A percentile compares a stretch with the other conserved stretches of the same genome.
Conservation (phyloP, 2,329 filamentous ascomycete genomes). For the Capronia americana region DNA sequence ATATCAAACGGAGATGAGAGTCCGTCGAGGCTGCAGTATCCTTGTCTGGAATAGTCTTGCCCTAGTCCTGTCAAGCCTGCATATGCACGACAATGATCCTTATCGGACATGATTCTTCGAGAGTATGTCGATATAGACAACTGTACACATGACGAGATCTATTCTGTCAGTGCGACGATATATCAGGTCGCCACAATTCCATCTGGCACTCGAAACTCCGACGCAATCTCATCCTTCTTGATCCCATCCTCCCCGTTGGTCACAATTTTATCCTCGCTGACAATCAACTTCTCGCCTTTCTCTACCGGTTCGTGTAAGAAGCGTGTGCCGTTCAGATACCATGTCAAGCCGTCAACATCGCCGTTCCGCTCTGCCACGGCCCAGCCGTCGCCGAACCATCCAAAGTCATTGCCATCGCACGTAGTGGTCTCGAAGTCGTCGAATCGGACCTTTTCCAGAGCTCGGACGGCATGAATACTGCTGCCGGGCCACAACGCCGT, state of each 20-base stretch:
- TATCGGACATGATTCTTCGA: not conserved
- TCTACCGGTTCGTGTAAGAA: conserved; percentile 32
- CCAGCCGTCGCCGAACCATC: conserved; percentile 59
- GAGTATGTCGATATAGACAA: not conserved
- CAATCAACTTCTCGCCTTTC: conserved; percentile 26
- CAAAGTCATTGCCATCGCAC: conserved; percentile 52
- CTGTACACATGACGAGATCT: not conserved
- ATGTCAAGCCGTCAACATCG: conserved; percentile 34
- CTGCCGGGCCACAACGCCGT: conserved; percentile 54
- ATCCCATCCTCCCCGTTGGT: conserved; percentile 19
- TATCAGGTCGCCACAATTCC: conserved; percentile 28
- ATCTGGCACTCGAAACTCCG: conserved; percentile 28
- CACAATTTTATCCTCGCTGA: conserved; percentile 26
- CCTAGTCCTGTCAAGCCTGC: conserved; percentile 1
- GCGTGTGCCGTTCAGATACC: conserved; percentile 38
- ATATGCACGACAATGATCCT: not conserved
- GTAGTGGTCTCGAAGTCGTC: conserved; percentile 58
- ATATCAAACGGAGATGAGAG: conserved; percentile 17
- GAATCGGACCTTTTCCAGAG: conserved; percentile 48
- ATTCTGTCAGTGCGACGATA: not conserved
- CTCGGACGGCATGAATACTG: conserved; percentile 45
- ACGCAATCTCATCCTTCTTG: conserved; percentile 23
- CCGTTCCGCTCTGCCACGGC: conserved; percentile 41
- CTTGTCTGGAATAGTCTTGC: conserved; percentile 12
- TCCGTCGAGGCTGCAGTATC: conserved; percentile 4